A percentile compares a stretch with the other conserved stretches of the same genome.
phyloP scores from a whole-genome alignment of 495 filamentous ascomycete genomes.

The Xylaria scruposa region DNA sequence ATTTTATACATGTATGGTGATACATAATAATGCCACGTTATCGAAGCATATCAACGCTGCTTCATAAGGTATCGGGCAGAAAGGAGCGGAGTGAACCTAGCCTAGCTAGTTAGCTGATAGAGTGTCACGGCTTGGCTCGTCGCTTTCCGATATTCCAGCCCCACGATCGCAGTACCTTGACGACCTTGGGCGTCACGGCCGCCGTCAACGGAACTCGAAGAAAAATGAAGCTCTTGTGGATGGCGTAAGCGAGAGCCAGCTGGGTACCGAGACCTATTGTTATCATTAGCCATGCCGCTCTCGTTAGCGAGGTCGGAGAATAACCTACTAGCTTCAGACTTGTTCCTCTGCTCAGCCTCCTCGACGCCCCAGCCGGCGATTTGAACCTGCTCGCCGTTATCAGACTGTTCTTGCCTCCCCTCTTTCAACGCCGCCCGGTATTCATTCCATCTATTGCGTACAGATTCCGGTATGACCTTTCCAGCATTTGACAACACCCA shows the following conservation, averaged over 20 bases:
- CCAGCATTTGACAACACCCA: constrained; percentile 53
- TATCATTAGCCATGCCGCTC: constrained; percentile 26
- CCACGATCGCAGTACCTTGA: constrained; percentile 83
- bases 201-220: constrained; percentile 88
- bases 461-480: constrained; percentile 57
- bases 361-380: constrained; percentile 60
- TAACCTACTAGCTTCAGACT: constrained; percentile 61
- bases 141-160: constrained; percentile 69
- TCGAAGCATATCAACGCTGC: background rate
- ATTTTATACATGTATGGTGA: constrained; percentile 19
- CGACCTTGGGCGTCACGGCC: constrained; percentile 89
- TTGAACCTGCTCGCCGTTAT: constrained; percentile 45
- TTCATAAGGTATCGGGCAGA: background rate
- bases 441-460: constrained; percentile 52
- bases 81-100: constrained; percentile 11
- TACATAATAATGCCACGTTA: background rate
- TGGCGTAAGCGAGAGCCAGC: constrained; percentile 90
- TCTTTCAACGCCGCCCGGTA: constrained; percentile 48
- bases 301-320: constrained; percentile 5
- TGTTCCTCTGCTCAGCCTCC: constrained; percentile 55
- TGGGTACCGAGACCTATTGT: constrained; percentile 69
- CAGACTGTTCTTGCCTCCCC: constrained; percentile 37
- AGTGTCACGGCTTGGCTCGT: constrained; percentile 35
- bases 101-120: background rate
- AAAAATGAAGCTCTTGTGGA: constrained; percentile 99